Percentiles rank a stretch among this genome's conserved stretches.
Conservation (phyloP, 345 rosid genomes). For the Gossypioides kirkii region DNA sequence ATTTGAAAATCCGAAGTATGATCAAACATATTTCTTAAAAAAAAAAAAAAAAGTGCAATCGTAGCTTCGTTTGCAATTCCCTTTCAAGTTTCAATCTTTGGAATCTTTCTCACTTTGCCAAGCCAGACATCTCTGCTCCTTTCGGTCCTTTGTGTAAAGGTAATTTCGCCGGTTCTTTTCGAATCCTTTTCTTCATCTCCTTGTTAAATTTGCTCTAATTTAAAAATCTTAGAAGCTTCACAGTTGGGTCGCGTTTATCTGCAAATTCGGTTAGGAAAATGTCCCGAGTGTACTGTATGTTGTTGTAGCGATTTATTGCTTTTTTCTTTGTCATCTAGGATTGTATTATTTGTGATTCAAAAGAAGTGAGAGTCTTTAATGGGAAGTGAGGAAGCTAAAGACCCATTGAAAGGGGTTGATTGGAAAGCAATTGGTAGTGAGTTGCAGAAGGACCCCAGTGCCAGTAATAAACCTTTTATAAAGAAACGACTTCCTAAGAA, state of each 20-base stretch:
- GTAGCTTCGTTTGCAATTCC: too few relatives aligned
- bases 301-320: slow-evolving; percentile 33
- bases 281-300: neutral
- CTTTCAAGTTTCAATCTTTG: too few relatives aligned
- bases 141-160: neutral
- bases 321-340: neutral
- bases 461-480: slow-evolving; percentile 36
- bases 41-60: too few relatives aligned
- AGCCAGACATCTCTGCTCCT: neutral
- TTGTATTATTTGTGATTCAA: slow-evolving; percentile 3
- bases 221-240: neutral
- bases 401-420: slow-evolving; percentile 84
- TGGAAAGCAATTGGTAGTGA: slow-evolving; percentile 70
- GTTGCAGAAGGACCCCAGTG: slow-evolving; percentile 59
- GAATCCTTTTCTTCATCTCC: neutral
- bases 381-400: slow-evolving; percentile 61
- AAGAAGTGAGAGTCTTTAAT: slow-evolving; percentile 23
- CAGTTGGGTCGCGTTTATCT: neutral
- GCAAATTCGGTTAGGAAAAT: neutral
- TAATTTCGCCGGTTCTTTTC: neutral
- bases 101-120: neutral
- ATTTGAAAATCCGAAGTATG: too few relatives aligned
- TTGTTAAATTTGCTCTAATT: neutral
- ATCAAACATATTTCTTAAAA: too few relatives aligned
- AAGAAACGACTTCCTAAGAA: slow-evolving; percentile 76